These are phyloP conservation scores for Kodamaea hsintzibuensis DNA, from an alignment of 805 yeast genomes.

Conservation along the genomic window DNA sequence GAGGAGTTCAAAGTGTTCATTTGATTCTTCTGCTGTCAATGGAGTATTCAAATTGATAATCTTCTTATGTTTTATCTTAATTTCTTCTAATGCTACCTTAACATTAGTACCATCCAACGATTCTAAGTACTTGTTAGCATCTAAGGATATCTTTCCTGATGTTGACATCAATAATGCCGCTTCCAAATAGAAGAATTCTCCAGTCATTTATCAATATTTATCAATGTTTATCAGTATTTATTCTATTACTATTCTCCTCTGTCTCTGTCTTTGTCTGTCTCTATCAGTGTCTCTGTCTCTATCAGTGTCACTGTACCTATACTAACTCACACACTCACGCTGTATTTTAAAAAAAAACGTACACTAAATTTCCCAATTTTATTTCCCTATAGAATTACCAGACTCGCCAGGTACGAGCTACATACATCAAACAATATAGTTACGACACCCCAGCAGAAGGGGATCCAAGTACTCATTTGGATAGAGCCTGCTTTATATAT, in stretches of 20 bases:
- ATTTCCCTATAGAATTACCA: constrained; percentile 19
- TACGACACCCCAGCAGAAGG: constrained; percentile 76
- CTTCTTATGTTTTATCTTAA: background rate
- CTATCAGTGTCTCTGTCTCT: no score
- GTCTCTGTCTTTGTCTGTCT: no score
- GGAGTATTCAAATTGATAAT: background rate
- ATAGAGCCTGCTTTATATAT: constrained; percentile 79
- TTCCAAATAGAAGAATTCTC: background rate
- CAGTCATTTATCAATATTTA: background rate
- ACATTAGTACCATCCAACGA: background rate
- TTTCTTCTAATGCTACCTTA: background rate
- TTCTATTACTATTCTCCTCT: no score
- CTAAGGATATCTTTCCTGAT: background rate
- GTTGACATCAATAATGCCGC: background rate
- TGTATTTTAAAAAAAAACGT: no score
- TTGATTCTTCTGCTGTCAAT: background rate
- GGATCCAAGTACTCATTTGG: constrained; percentile 94
- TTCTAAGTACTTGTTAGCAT: background rate
- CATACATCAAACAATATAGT: constrained; percentile 67
- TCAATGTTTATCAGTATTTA: no score
- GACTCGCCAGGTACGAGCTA: constrained; percentile 61
- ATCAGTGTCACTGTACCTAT: no score
- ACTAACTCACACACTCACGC: no score
- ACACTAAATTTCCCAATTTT: background rate
- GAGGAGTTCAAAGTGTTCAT: background rate